These are phyloP conservation scores for Pyrenochaeta sp. DNA, from an alignment of 2,329 filamentous ascomycete genomes.

Conservation along the genomic window DNA sequence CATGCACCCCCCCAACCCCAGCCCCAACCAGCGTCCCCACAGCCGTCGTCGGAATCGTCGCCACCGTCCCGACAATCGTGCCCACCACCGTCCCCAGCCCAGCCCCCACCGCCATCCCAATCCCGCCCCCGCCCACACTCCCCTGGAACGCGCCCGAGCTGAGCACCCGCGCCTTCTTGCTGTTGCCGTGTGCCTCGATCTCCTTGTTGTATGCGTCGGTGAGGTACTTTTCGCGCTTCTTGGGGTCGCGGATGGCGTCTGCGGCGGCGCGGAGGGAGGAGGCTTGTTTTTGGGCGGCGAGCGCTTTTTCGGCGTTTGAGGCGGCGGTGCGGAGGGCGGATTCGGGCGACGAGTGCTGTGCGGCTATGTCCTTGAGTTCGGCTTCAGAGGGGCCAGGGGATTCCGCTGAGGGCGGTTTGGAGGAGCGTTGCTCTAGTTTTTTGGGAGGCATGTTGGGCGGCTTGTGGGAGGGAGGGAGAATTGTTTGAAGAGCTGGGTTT, in stretches of 20 bases:
- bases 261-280: conserved; percentile 36
- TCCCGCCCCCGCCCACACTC: conserved; percentile 51
- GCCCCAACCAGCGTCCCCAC: conserved; percentile 51
- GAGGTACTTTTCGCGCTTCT: conserved; percentile 44
- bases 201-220: conserved; percentile 45
- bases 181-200: conserved; percentile 41
- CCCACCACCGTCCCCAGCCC: conserved; percentile 54
- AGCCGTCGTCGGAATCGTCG: conserved; percentile 49
- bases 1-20: conserved; percentile 52
- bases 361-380: conserved; percentile 31
- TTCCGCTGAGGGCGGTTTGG: conserved; percentile 14
- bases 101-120: conserved; percentile 51
- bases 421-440: conserved; percentile 9
- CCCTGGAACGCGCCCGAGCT: conserved; percentile 51
- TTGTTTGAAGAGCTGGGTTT: background rate
- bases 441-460: conserved; percentile 16
- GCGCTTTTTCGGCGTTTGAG: conserved; percentile 35
- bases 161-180: conserved; percentile 44
- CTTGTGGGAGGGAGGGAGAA: background rate
- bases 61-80: conserved; percentile 49
- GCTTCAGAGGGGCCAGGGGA: conserved; percentile 13
- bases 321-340: conserved; percentile 41
- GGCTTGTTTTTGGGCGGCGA: conserved; percentile 35
- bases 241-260: conserved; percentile 37
- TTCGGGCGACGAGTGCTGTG: conserved; percentile 25